Percentiles rank a stretch among this genome's conserved stretches.
Evolutionary conservation across 257 asterid genomes (phyloP).

Genomic region (Avicennia marina): DNA sequence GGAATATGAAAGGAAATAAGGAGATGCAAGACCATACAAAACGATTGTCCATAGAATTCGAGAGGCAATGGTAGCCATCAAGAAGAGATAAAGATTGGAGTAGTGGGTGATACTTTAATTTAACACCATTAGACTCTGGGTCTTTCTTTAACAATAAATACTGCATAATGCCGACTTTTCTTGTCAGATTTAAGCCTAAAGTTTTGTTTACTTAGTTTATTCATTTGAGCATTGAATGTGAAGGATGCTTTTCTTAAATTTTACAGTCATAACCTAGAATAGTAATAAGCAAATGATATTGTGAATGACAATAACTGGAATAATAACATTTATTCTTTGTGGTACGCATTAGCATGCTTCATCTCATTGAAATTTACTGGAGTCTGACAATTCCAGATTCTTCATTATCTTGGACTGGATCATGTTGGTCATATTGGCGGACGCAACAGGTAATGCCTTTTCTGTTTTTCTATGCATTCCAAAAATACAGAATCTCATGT

Average conservation of each 20-base stretch:
- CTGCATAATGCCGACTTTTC: too few relatives aligned
- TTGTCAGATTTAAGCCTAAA: neutral
- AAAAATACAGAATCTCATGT: slow-evolving; percentile 13
- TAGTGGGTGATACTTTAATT: too few relatives aligned
- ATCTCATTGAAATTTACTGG: slow-evolving; percentile 15
- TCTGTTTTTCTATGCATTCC: slow-evolving; percentile 11
- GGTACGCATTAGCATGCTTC: neutral
- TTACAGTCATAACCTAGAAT: too few relatives aligned
- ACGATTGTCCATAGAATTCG: too few relatives aligned
- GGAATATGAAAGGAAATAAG: neutral
- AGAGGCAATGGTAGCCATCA: too few relatives aligned
- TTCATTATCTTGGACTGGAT: slow-evolving; percentile 96
- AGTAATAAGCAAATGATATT: too few relatives aligned
- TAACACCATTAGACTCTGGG: too few relatives aligned
- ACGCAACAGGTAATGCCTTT: slow-evolving; percentile 53
- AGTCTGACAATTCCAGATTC: slow-evolving; percentile 60
- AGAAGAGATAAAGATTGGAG: too few relatives aligned
- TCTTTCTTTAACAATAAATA: too few relatives aligned
- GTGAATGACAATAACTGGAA: too few relatives aligned
- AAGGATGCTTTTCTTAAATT: neutral
- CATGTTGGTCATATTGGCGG: slow-evolving; percentile 96
- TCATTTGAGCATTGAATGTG: slow-evolving; percentile 3
- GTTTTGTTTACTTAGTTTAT: neutral
- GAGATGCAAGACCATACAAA: too few relatives aligned
- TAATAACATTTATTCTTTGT: too few relatives aligned